Base-by-base conservation (phyloP, 2,329 filamentous ascomycete genomes). In the Acephala macrosclerotiorum region DNA sequence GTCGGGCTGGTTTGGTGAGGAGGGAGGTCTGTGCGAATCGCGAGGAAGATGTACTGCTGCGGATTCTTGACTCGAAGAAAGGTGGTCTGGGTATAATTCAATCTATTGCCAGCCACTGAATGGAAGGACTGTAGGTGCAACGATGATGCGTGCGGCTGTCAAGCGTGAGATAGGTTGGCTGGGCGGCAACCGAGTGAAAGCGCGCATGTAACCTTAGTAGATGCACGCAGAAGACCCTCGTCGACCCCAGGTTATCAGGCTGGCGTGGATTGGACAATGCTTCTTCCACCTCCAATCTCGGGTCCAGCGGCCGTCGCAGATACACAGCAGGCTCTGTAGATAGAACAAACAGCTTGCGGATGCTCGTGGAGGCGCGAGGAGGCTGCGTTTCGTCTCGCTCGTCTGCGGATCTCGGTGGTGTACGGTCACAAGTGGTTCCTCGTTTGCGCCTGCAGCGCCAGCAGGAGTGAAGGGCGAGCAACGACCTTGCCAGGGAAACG, bases 1-100 rank as follows among this genome's bases (percentile, higher is more conserved):
- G 58, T 58, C 42, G 65, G 68, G 68, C 58, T 64, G 60, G 47
- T 57, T 45, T 58, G 55, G 58, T 61, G 33, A 60, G 58, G n/a
- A 59, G 58, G 47, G 36, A 53, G 68, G 68, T 70, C 68, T 68
- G 68, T 70, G 68, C 68, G 65, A 53, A 53, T 20, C 42, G 42
- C 35, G 60, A 38, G n/a, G 60, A 25, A 18, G 25, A 26, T 55
- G 60, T 16, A 53, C 35, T 53, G 57, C 42, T 58, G 64, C 42
- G 58, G 33, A 51, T 18, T 47, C 4, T 33, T 33, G 29, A 33
- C 29, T 33, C 29, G 29, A 33, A 33, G 29, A 33, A 33, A 5
- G 29, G 9, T 4, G 29, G 29, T 5, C 60, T n/a, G 47, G 14
- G 51, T 57, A 58, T 36, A 51, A 53, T 29, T 18, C 59, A 61